Evolutionary conservation across 371 early-diverging fungal genomes (phyloP).

Genomic region (Coemansia sp.): DNA sequence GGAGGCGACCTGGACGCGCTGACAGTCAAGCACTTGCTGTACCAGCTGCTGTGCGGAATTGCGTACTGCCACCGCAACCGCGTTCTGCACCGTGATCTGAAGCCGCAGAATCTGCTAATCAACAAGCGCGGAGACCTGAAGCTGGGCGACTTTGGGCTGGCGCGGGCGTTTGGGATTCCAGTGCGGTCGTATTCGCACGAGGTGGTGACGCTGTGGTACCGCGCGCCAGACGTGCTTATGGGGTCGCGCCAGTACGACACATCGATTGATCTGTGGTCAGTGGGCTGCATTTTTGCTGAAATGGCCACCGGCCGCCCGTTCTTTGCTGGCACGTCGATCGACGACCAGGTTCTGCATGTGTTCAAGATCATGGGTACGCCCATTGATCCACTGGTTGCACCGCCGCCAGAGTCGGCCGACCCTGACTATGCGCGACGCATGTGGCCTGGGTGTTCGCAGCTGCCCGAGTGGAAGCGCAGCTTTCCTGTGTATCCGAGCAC

Average conservation of each 20-base stretch:
- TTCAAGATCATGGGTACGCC: constrained; percentile 92
- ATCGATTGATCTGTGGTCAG: constrained; percentile 99
- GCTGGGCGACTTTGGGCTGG: constrained; percentile 96
- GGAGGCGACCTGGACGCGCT: constrained; percentile 75
- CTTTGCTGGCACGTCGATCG: constrained; percentile 90
- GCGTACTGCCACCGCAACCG: constrained; percentile 59
- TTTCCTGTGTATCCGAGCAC: constrained; percentile 72
- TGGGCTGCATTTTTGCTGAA: constrained; percentile 91
- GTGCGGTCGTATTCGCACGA: constrained; percentile 97
- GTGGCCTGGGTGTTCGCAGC: constrained; percentile 90
- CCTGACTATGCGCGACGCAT: constrained; percentile 48
- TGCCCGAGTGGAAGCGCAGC: constrained; percentile 85
- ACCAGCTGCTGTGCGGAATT: constrained; percentile 58
- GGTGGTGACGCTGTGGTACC: constrained; percentile 91
- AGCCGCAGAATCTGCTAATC: constrained; percentile 66
- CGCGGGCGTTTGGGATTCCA: constrained; percentile 95
- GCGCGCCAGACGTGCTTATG: constrained; percentile 99
- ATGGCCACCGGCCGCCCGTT: constrained; percentile 91
- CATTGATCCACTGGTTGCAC: constrained; percentile 82
- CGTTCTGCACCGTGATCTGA: constrained; percentile 57
- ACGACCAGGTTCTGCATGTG: constrained; percentile 86
- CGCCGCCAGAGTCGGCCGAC: constrained; percentile 24
- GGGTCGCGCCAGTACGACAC: constrained; percentile 96
- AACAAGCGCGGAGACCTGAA: constrained; percentile 86
- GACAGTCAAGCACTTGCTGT: constrained; percentile 65